Percentiles rank a stretch among this genome's conserved stretches.
These are phyloP conservation scores for Hanseniaspora hatyaiensis DNA, from an alignment of 805 yeast species.

Conservation along the genomic window DNA sequence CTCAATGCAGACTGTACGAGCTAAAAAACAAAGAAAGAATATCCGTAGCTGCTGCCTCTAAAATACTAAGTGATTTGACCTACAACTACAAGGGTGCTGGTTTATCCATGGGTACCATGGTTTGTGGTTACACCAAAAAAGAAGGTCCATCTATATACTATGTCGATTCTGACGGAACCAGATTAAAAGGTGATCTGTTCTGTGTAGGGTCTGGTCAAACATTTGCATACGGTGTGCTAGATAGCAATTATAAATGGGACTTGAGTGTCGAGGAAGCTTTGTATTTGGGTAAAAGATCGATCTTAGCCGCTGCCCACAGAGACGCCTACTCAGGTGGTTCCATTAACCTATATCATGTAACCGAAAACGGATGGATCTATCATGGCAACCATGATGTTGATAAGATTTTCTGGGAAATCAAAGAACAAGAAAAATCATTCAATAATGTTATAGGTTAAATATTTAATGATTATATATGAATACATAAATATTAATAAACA, in stretches of 20 bases:
- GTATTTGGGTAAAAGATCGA: constrained; percentile 86
- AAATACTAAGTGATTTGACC: constrained; percentile 79
- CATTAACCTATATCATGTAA: constrained; percentile 81
- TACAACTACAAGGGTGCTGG: constrained; percentile 96
- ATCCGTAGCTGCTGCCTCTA: constrained; percentile 92
- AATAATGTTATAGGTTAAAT: constrained; percentile 50
- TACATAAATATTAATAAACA: constrained; percentile 22
- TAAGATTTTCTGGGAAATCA: constrained; percentile 79
- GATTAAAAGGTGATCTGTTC: constrained; percentile 86
- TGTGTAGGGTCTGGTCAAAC: constrained; percentile 99
- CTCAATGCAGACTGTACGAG: constrained; percentile 91
- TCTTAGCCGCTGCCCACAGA: constrained; percentile 95
- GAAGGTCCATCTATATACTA: constrained; percentile 94
- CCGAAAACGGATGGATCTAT: constrained; percentile 87
- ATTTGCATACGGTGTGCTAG: constrained; percentile 96
- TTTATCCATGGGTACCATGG: constrained; percentile 98
- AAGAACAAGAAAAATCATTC: constrained; percentile 78
- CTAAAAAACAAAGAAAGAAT: constrained; percentile 89
- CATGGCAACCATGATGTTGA: constrained; percentile 95
- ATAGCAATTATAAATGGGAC: constrained; percentile 86
- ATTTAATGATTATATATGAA: constrained; percentile 27
- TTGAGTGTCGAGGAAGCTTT: constrained; percentile 85
- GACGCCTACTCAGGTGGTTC: constrained; percentile 98
- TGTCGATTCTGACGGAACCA: constrained; percentile 94
- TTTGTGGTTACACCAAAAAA: constrained; percentile 89